Base-by-base conservation (phyloP, 2,329 filamentous ascomycete genomes). In the Mycosphaerelloides madeirae region DNA sequence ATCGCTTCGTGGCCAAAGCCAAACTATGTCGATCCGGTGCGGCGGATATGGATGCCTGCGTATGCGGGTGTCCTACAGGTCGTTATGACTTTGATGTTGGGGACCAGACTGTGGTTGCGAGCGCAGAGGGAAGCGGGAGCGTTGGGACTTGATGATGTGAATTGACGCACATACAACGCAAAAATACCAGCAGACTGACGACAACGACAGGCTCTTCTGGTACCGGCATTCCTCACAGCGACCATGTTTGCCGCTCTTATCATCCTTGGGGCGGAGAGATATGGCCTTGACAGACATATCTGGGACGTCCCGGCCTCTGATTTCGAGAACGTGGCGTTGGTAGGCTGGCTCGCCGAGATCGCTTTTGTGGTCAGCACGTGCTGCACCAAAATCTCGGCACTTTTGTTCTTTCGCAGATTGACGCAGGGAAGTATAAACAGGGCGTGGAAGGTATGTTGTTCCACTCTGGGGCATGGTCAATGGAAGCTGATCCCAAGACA, bases 331-430 rank as follows among this genome's bases (percentile, higher is more conserved):
- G 46, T 56, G 15, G 59, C 57, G 2, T 46, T 62, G 49, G 50
- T 61, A 3, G 52, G 55, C 41, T 67, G 61, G 59, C 44, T 67
- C 11, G 61, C 57, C 28, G 59, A 67, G 49, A 46, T 57, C 12
- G 48, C 59, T 1, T 68, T 65, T 41, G 41, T 66, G 11, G 13
- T 63, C 16, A 60, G 56, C 38, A 60, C 55, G 6, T 58, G 58
- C 16, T 55, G 57, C 22, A 63, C 58, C 29, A 68, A 68, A 43
- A 53, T 66, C 13, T 67, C 65, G 0, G 59, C 68, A 1, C 55
- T 68, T 3, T 48, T 60, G 15, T 71, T 73, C 53, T 72, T 72
- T 49, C 65, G 65, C 3, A 64, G 69, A 1, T 60, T 73, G 5
- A 62, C 66, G 5, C 40, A 46, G 2, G 65, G 62, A 18, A 57